Evolutionary conservation across 139 green algal genomes (phyloP).

Genomic region (Edaphochlamys debaryana): DNA sequence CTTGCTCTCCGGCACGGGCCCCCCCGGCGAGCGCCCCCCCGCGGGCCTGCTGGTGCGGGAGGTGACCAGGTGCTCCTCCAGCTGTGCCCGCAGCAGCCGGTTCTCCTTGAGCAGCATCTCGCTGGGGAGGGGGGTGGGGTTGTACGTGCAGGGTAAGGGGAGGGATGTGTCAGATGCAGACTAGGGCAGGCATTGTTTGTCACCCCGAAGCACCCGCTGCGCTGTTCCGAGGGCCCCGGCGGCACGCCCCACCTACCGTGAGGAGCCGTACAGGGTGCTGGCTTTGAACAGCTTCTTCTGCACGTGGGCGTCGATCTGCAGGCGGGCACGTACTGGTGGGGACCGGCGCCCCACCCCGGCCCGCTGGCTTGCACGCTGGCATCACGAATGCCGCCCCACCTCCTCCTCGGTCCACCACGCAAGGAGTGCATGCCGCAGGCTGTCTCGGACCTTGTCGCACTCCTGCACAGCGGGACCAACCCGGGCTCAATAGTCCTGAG

Average conservation of each 20-base stretch:
- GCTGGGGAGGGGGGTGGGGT: neutral
- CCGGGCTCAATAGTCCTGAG: too few species aligned
- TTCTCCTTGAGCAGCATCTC: slow-evolving; percentile 47
- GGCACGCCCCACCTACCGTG: too few species aligned
- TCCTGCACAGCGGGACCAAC: slow-evolving; percentile 1
- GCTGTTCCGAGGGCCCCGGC: too few species aligned
- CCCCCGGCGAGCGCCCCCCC: neutral
- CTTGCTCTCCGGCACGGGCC: slow-evolving; percentile 23
- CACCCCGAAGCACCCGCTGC: too few species aligned
- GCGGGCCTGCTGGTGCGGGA: slow-evolving; percentile 2
- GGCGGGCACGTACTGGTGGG: too few species aligned
- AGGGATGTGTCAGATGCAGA: neutral
- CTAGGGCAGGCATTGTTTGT: too few species aligned
- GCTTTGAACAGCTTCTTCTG: slow-evolving; percentile 29
- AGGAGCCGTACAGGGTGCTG: slow-evolving; percentile 22
- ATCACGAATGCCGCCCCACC: too few species aligned
- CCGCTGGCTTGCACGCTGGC: too few species aligned
- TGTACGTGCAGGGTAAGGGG: neutral
- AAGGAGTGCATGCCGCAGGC: neutral
- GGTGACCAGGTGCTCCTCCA: slow-evolving; percentile 47
- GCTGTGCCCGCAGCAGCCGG: slow-evolving; percentile 33
- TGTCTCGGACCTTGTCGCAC: slow-evolving; percentile 12
- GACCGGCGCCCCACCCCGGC: too few species aligned
- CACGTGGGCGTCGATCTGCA: slow-evolving; percentile 10
- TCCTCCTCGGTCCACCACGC: neutral